phyloP scores from a whole-genome alignment of 805 yeast species.

The Hanseniaspora hatyaiensis region DNA sequence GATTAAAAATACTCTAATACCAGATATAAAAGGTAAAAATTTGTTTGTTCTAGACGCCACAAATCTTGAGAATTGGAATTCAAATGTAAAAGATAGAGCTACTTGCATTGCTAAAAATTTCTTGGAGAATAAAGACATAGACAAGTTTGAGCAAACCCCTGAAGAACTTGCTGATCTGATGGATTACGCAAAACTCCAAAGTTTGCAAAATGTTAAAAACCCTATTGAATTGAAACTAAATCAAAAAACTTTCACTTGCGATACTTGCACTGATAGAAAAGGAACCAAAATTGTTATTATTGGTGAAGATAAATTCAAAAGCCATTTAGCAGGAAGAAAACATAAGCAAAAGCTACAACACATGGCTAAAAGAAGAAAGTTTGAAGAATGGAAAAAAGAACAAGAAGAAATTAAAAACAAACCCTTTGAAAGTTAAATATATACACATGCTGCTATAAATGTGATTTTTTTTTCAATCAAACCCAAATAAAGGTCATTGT shows the following conservation, averaged over 20 bases:
- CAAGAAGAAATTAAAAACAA: not conserved
- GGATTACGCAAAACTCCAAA: slow-evolving; percentile 11
- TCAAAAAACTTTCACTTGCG: slow-evolving; percentile 51
- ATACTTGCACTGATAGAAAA: slow-evolving; percentile 46
- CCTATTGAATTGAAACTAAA: slow-evolving; percentile 34
- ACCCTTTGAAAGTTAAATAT: too few relatives aligned
- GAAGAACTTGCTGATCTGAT: slow-evolving; percentile 28
- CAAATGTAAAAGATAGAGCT: slow-evolving; percentile 47
- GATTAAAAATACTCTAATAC: slow-evolving; percentile 62
- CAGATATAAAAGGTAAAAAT: slow-evolving; percentile 55
- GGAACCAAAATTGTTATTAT: slow-evolving; percentile 51
- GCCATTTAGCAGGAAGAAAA: slow-evolving; percentile 55
- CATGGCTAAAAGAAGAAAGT: slow-evolving; percentile 41
- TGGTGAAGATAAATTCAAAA: slow-evolving; percentile 60
- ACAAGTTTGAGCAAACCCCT: slow-evolving; percentile 30
- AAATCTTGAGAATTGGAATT: slow-evolving; percentile 50
- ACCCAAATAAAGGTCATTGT: too few relatives aligned
- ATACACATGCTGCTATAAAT: too few relatives aligned
- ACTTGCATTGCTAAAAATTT: slow-evolving; percentile 36
- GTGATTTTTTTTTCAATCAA: too few relatives aligned
- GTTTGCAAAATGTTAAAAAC: slow-evolving; percentile 18
- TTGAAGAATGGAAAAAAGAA: slow-evolving; percentile 35
- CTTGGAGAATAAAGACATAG: slow-evolving; percentile 21
- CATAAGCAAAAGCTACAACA: slow-evolving; percentile 47
- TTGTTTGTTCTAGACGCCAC: slow-evolving; percentile 67